Evolutionary conservation across 1,284 basidiomycete species (phyloP).

Genomic region (Microstroma glucosiphilum): DNA sequence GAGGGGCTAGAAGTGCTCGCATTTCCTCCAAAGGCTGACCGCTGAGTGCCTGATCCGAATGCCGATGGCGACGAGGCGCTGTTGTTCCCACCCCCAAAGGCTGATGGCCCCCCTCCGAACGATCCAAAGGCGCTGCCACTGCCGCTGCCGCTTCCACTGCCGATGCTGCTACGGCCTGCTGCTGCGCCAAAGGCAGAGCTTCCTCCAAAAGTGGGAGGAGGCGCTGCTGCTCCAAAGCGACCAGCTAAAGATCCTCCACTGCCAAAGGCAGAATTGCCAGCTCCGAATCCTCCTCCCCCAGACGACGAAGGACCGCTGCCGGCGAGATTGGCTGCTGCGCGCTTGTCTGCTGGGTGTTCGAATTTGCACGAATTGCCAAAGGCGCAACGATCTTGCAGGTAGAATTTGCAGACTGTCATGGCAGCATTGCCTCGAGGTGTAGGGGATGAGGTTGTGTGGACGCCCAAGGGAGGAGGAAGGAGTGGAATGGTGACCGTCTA

Average conservation of each 20-base stretch:
- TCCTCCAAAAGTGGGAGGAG: constrained; percentile 1
- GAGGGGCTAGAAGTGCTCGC: constrained; percentile 9
- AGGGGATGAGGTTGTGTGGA: no score
- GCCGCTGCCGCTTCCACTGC: not conserved
- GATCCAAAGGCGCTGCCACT: not conserved
- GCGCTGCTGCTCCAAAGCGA: constrained; percentile 6
- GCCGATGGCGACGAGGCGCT: not conserved
- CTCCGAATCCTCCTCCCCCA: constrained; percentile 5
- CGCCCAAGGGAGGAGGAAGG: no score
- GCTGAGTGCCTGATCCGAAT: constrained; percentile 8
- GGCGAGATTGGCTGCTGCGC: constrained; percentile 1
- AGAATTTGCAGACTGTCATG: constrained; percentile 8
- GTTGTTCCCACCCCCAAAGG: constrained; percentile 14
- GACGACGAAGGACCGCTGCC: not conserved
- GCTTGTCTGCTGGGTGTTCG: not conserved
- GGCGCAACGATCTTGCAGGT: constrained; percentile 6
- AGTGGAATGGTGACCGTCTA: no score
- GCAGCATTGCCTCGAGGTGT: no score
- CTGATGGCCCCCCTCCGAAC: constrained; percentile 1
- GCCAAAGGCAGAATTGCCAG: constrained; percentile 2
- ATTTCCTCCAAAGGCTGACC: constrained; percentile 23
- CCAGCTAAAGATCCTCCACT: not conserved
- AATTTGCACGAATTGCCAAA: not conserved
- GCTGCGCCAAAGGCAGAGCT: constrained; percentile 2
- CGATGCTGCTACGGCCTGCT: not conserved